These are phyloP conservation scores for Orychophragmus violaceus DNA, from an alignment of 345 rosid genomes.

Conservation along the genomic window DNA sequence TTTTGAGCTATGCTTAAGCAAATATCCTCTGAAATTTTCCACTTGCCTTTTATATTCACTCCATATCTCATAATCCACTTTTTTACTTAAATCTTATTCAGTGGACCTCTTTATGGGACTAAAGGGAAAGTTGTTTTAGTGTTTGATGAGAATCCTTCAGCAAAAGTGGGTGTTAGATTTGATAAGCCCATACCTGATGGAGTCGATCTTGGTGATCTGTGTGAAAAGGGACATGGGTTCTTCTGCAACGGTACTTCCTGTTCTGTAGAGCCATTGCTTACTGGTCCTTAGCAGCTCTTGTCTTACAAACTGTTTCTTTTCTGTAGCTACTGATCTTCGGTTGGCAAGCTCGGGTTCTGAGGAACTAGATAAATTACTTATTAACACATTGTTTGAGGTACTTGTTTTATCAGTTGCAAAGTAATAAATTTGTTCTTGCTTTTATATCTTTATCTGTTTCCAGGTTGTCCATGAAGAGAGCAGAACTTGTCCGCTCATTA, in stretches of 20 bases:
- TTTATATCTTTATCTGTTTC: not conserved
- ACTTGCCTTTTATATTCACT: constrained; percentile 2
- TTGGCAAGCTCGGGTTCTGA: constrained; percentile 44
- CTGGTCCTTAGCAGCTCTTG: constrained; percentile 17
- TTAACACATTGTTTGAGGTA: constrained; percentile 86
- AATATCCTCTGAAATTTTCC: not conserved
- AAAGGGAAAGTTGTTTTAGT: constrained; percentile 64
- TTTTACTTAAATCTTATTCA: constrained; percentile 20
- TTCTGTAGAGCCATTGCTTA: constrained; percentile 6
- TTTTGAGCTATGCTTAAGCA: not conserved
- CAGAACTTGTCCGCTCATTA: constrained; percentile 71
- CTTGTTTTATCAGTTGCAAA: constrained; percentile 7
- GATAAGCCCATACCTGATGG: constrained; percentile 74
- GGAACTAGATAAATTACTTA: constrained; percentile 56
- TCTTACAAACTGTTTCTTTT: constrained; percentile 8
- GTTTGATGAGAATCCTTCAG: constrained; percentile 63
- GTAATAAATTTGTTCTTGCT: not conserved
- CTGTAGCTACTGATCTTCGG: constrained; percentile 61
- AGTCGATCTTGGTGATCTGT: constrained; percentile 70
- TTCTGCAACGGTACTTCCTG: constrained; percentile 75
- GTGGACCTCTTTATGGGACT: constrained; percentile 61
- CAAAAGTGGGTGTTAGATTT: constrained; percentile 87
- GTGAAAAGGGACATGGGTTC: constrained; percentile 69
- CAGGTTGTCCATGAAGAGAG: constrained; percentile 71
- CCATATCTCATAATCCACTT: not conserved